A percentile compares a stretch with the other conserved stretches of the same genome.
phyloP scores from a whole-genome alignment of 306 rosid genomes.

The Glycine latifolia region DNA sequence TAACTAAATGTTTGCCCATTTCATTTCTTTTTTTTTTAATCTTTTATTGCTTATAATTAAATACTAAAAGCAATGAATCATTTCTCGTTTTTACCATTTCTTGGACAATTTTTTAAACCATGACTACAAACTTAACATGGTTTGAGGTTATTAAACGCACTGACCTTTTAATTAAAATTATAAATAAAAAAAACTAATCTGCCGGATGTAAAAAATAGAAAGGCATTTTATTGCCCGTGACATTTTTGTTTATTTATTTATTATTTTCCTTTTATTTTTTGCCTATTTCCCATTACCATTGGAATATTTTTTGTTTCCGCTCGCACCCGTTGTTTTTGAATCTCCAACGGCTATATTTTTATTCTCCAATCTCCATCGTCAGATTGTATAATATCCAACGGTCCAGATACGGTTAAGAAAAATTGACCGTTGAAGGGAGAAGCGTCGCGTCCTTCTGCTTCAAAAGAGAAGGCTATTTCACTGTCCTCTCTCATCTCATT shows the following conservation, averaged over 20 bases:
- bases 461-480: slow-evolving; percentile 51
- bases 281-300: neutral
- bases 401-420: slow-evolving; percentile 19
- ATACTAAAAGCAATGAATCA: too few relatives aligned
- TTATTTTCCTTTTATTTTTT: neutral
- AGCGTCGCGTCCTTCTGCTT: slow-evolving; percentile 58
- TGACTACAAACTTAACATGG: too few relatives aligned
- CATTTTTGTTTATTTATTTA: neutral
- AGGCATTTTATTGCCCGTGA: neutral
- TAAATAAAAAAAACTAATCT: too few relatives aligned
- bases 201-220: too few relatives aligned
- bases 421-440: slow-evolving; percentile 74
- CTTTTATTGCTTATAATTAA: too few relatives aligned
- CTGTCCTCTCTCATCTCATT: slow-evolving; percentile 36
- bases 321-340: slow-evolving; percentile 37
- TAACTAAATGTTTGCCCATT: too few relatives aligned
- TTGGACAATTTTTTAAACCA: too few relatives aligned
- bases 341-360: slow-evolving; percentile 66
- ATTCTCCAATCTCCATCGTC: slow-evolving; percentile 46
- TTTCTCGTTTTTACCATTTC: too few relatives aligned
- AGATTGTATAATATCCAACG: slow-evolving; percentile 58
- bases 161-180: too few relatives aligned
- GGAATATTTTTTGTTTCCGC: neutral
- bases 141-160: too few relatives aligned
- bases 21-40: too few relatives aligned